These are phyloP conservation scores for Limonium bicolor DNA, from an alignment of 148 eudicot species.

Conservation along the genomic window DNA sequence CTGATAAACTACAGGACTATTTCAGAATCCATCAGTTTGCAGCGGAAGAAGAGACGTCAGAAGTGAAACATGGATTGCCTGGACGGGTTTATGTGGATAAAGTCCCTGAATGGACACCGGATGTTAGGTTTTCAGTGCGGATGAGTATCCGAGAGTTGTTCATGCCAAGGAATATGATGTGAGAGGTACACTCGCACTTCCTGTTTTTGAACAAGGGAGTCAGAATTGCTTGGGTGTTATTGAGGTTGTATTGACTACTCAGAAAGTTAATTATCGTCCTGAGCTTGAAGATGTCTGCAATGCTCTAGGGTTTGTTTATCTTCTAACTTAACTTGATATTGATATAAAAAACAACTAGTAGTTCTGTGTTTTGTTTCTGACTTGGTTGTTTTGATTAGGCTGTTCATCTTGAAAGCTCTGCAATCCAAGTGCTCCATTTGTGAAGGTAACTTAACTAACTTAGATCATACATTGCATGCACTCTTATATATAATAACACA, in stretches of 20 bases:
- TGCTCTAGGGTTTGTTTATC: conserved; percentile 94
- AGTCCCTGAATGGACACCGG: conserved; percentile 96
- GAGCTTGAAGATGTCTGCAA: conserved; percentile 74
- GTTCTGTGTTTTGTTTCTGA: neutral
- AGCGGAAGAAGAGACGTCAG: conserved; percentile 26
- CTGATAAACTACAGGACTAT: conserved; percentile 54
- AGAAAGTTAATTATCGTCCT: conserved; percentile 54
- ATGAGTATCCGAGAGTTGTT: conserved; percentile 69
- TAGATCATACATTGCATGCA: neutral
- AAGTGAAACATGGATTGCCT: conserved; percentile 48
- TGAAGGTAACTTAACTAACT: conserved; percentile 31
- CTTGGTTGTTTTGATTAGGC: conserved; percentile 34
- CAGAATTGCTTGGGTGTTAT: conserved; percentile 72
- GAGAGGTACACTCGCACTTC: conserved; percentile 76
- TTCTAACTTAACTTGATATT: conserved; percentile 16
- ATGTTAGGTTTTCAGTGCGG: conserved; percentile 65
- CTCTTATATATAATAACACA: no score
- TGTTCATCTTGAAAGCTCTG: conserved; percentile 69
- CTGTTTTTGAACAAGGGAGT: conserved; percentile 81
- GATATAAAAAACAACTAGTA: neutral
- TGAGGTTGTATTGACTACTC: conserved; percentile 72
- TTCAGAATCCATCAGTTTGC: conserved; percentile 58
- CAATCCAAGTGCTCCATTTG: conserved; percentile 20
- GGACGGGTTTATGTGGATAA: conserved; percentile 61
- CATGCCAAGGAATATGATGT: conserved; percentile 69